Conservation (phyloP, 371 early-diverging fungal genomes). For the Syncephalastrum monosporum region DNA sequence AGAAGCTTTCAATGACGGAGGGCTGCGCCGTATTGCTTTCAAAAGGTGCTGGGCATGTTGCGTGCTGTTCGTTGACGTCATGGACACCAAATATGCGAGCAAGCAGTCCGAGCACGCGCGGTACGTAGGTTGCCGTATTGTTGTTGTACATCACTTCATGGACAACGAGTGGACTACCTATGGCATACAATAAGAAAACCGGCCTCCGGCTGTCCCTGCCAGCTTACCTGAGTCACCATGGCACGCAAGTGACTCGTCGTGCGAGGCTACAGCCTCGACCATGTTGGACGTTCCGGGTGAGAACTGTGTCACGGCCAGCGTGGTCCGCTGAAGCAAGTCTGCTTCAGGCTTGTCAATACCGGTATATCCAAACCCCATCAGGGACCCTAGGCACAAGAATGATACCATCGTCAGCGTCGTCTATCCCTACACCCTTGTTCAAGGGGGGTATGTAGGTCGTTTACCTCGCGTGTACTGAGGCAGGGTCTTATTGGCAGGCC, state of each 20-base stretch:
- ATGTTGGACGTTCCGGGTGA: conserved; percentile 12
- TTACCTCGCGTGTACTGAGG: background rate
- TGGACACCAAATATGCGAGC: conserved; percentile 42
- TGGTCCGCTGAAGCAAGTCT: conserved; percentile 17
- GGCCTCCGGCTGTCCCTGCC: no score
- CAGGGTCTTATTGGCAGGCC: conserved; percentile 19
- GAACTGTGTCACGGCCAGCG: conserved; percentile 25
- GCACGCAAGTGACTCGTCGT: conserved; percentile 27
- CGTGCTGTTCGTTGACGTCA: conserved; percentile 19
- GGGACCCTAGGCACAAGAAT: conserved; percentile 16
- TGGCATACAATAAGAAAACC: background rate
- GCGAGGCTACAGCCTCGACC: conserved; percentile 25
- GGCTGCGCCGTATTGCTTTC: conserved; percentile 1
- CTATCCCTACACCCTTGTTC: background rate
- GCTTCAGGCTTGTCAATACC: conserved; percentile 19
- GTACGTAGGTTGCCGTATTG: conserved; percentile 8
- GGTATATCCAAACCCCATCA: conserved; percentile 40
- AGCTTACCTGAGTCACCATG: conserved; percentile 45
- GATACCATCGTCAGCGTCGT: background rate
- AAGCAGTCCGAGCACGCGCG: conserved; percentile 29
- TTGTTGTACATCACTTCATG: background rate
- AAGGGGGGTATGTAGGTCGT: background rate
- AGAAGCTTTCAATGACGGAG: conserved; percentile 17
- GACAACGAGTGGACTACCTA: conserved; percentile 24
- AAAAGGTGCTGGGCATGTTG: conserved; percentile 33